Conservation (phyloP, 2,329 filamentous ascomycete genomes). For the Fusarium pseudoanthophilum region DNA sequence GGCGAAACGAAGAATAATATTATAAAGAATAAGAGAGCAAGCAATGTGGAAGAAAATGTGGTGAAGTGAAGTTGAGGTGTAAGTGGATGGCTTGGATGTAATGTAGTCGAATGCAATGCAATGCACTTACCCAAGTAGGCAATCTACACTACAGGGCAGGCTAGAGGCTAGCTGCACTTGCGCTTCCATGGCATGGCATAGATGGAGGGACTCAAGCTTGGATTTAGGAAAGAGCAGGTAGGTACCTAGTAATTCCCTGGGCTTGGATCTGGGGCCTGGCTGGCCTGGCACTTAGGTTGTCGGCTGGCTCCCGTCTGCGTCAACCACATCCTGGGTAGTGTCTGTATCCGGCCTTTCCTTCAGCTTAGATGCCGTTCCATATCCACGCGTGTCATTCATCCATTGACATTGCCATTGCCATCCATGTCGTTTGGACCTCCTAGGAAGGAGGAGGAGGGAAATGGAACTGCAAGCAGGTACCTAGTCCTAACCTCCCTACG, state of each 20-base stretch:
- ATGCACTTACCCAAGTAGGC: constrained; percentile 2
- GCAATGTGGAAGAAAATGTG: constrained; percentile 4
- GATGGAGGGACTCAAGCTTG: not conserved
- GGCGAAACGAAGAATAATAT: not conserved
- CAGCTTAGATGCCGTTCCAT: constrained; percentile 1
- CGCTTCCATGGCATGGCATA: not conserved
- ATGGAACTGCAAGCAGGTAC: constrained; percentile 4
- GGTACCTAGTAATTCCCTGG: constrained; percentile 1
- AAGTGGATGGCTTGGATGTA: constrained; percentile 20
- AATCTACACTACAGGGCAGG: constrained; percentile 3
- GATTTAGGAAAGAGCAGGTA: not conserved
- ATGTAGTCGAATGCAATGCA: constrained; percentile 7
- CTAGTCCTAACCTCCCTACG: not conserved
- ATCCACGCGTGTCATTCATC: not conserved
- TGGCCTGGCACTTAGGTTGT: not conserved
- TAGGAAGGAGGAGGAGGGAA: not conserved
- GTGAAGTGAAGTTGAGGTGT: constrained; percentile 16
- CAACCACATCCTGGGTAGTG: constrained; percentile 1
- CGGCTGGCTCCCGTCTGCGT: constrained; percentile 20
- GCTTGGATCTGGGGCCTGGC: not conserved
- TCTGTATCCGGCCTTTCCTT: constrained; percentile 17
- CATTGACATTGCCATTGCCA: not conserved
- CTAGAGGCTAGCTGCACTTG: constrained; percentile 6
- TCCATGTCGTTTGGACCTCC: constrained; percentile 4
- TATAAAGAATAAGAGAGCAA: constrained; percentile 1